phyloP scores from a whole-genome alignment of 179 eudicot genomes.

The Beta macrorhiza region DNA sequence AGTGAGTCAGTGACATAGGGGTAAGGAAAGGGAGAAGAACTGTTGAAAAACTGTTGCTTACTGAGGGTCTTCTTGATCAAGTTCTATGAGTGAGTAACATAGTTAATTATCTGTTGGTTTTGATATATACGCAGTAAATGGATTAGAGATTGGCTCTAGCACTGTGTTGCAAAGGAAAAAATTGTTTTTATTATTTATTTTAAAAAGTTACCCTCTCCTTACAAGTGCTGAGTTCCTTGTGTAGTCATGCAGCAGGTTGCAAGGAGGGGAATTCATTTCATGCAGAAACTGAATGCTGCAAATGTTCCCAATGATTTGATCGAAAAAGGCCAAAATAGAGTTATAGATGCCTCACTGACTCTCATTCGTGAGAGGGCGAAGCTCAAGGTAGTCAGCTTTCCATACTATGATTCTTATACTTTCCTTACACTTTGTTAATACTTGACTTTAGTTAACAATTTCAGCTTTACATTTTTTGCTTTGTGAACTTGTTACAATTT shows the following conservation, averaged over 20 bases:
- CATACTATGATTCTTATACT: not conserved
- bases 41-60: not conserved
- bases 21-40: not conserved
- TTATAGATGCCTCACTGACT: constrained; percentile 92
- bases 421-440: not conserved
- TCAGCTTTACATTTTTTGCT: not conserved
- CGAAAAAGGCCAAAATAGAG: constrained; percentile 80
- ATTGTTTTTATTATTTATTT: too few relatives aligned
- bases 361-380: constrained; percentile 96
- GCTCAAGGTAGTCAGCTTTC: constrained; percentile 59
- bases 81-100: not conserved
- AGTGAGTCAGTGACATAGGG: not conserved
- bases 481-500: not conserved
- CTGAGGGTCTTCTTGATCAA: not conserved
- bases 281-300: constrained; percentile 60
- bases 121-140: not conserved
- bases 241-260: constrained; percentile 57
- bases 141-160: not conserved
- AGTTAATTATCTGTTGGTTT: not conserved
- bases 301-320: constrained; percentile 70
- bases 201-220: not conserved
- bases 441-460: not conserved
- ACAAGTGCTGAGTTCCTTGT: not conserved
- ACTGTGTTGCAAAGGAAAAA: not conserved
- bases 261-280: constrained; percentile 66